phyloP scores from a whole-genome alignment of 2,329 filamentous ascomycete genomes.

The Cyanodermella asteris region DNA sequence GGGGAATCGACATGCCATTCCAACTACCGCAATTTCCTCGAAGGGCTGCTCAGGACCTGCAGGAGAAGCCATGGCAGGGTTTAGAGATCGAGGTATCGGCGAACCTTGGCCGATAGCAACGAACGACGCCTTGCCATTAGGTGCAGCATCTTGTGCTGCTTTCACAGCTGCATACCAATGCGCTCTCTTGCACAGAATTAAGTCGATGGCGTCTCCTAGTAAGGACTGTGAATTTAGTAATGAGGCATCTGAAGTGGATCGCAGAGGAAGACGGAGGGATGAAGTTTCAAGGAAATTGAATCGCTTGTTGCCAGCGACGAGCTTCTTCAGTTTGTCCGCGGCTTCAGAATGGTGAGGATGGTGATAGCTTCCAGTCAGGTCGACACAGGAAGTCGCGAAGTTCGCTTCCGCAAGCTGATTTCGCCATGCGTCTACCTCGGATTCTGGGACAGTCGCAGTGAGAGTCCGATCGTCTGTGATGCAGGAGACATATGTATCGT shows the following conservation, averaged over 20 bases:
- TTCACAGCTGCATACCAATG: conserved; percentile 4
- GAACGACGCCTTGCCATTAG: too few relatives aligned
- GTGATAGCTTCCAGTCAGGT: conserved; percentile 3
- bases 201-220: conserved; percentile 1
- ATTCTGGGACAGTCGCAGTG: conserved; percentile 2
- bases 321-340: conserved; percentile 1
- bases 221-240: conserved; percentile 1
- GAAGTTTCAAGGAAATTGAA: conserved; percentile 1
- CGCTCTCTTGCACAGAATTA: conserved; percentile 2
- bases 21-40: conserved; percentile 5
- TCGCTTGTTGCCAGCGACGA: conserved; percentile 2
- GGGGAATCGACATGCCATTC: conserved; percentile 6
- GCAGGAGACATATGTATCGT: conserved; percentile 4
- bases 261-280: conserved; percentile 1
- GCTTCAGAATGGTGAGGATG: conserved; percentile 1
- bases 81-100: not conserved
- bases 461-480: conserved; percentile 3
- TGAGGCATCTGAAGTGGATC: conserved; percentile 6
- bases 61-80: not conserved
- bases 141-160: too few relatives aligned
- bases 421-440: conserved; percentile 1
- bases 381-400: not conserved
- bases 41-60: not conserved
- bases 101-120: not conserved
- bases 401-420: conserved; percentile 1